Evolutionary conservation across 1,284 basidiomycete species (phyloP), one percentile per base, ranked within the genome.

Genomic region (Cryptococcus floricola): DNA sequence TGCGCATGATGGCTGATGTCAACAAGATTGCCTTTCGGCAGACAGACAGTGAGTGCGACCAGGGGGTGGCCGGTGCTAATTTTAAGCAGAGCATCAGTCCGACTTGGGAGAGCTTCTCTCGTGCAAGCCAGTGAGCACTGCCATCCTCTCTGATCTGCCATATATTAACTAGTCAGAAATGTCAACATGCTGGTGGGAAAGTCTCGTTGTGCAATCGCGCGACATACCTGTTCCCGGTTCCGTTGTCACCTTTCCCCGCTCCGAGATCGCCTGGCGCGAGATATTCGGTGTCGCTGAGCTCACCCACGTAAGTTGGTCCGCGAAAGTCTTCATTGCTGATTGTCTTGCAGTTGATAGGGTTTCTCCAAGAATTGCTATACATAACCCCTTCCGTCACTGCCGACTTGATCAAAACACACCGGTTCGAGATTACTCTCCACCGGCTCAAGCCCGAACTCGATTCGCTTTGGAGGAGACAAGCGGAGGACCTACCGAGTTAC

Each of bases 181-280:
- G 62, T 59, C 62, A 1, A 61, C 60, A 37, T 48, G 45, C n/a
- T 64, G 59, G 59, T 64, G 62, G 62, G 56, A 64, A 16, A 39
- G n/a, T 2, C 23, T 54, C 13, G 38, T 48, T 23, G 34, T 39
- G 19, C 25, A 55, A 31, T 59, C 52, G 27, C 45, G 45, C 19
- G 34, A 52, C 13, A 31, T 37, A 7, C 52, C 48, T 0, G 58
- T 52, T 39, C 42, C 39, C 25, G 54, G 2, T 19, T 19, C 19
- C 19, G 19, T 19, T 19, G 19, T 19, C 19, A 19, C 52, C 58
- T 39, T 56, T 56, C 34, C 48, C 54, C 2, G 54, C 9, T 34
- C 56, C 9, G 31, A 55, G 39, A 19, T 52, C 23, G 45, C 41
- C 3, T 62, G 57, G 57, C 50, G 54, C 6, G 55, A 62, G 18